Evolutionary conservation across 192 early-diverging fungal genomes (phyloP).

Genomic region (Allomyces javanicus): DNA sequence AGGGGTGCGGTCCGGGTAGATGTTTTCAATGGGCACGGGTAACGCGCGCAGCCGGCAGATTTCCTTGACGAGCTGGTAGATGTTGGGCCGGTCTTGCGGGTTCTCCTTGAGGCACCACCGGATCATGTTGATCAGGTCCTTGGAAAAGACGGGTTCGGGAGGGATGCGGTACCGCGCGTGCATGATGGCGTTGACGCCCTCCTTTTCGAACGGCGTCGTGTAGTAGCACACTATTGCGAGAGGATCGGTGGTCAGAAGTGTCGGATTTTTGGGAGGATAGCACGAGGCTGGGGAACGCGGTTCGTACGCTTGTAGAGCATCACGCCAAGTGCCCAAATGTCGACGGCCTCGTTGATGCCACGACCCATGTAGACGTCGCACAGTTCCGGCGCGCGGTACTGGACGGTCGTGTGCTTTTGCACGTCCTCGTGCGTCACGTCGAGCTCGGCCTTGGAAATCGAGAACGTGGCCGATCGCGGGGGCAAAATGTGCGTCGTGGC

Average conservation of each 20-base stretch:
- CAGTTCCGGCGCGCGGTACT: slow-evolving; percentile 92
- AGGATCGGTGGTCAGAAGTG: no score
- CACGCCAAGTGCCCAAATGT: slow-evolving; percentile 74
- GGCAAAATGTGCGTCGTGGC: slow-evolving; percentile 34
- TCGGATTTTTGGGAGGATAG: no score
- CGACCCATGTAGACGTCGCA: slow-evolving; percentile 69
- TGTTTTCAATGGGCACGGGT: slow-evolving; percentile 39
- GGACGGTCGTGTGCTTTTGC: slow-evolving; percentile 60
- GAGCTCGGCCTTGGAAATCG: background rate
- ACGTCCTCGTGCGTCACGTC: background rate
- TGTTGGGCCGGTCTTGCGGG: slow-evolving; percentile 48
- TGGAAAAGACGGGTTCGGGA: slow-evolving; percentile 41
- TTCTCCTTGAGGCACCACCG: slow-evolving; percentile 49
- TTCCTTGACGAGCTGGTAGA: slow-evolving; percentile 51
- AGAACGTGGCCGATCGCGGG: background rate
- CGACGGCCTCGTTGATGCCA: slow-evolving; percentile 65
- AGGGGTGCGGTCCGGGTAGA: background rate
- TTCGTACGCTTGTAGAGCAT: slow-evolving; percentile 68
- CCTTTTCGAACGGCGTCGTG: slow-evolving; percentile 85
- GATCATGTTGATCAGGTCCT: slow-evolving; percentile 31
- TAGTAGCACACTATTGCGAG: slow-evolving; percentile 43
- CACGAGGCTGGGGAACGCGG: no score
- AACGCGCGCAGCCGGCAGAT: slow-evolving; percentile 41
- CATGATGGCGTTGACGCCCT: slow-evolving; percentile 66
- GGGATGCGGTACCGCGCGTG: slow-evolving; percentile 73